Evolutionary conservation across 2,329 filamentous ascomycete genomes (phyloP).

Genomic region (Hypomyces perniciosus): DNA sequence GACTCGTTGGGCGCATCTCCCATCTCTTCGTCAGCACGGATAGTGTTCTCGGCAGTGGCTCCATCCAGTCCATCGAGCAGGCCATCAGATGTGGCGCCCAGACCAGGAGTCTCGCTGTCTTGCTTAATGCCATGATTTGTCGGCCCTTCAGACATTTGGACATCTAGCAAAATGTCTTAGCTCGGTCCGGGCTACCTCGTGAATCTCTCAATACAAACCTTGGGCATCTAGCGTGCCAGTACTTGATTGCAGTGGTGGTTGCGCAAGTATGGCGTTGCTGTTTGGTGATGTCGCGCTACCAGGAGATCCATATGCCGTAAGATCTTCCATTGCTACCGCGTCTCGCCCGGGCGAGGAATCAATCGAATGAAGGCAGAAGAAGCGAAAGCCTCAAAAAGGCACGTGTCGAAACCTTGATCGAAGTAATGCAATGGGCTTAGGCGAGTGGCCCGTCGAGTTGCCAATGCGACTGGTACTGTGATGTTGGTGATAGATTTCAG

Average conservation of each 20-base stretch:
- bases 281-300: slow-evolving; percentile 50
- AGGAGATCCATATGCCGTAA: slow-evolving; percentile 52
- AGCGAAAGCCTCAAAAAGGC: too few relatives aligned
- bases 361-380: too few relatives aligned
- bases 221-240: slow-evolving; percentile 34
- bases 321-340: slow-evolving; percentile 48
- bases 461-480: too few relatives aligned
- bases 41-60: slow-evolving; percentile 49
- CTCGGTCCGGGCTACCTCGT: neutral
- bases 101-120: slow-evolving; percentile 54
- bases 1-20: slow-evolving; percentile 54
- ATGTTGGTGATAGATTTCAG: neutral
- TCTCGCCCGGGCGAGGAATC: neutral
- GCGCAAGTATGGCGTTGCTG: slow-evolving; percentile 50
- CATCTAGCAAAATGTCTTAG: slow-evolving; percentile 38
- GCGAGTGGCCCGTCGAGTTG: too few relatives aligned
- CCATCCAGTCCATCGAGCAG: slow-evolving; percentile 64
- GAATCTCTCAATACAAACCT: slow-evolving; percentile 33
- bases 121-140: slow-evolving; percentile 50
- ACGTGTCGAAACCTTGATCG: too few relatives aligned
- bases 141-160: slow-evolving; percentile 54
- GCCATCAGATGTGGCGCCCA: slow-evolving; percentile 51
- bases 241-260: slow-evolving; percentile 46
- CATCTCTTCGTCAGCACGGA: slow-evolving; percentile 75
- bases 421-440: too few relatives aligned